Base-by-base conservation (phyloP, 169 alveolate genomes). In the Plasmodium chabaudi region DNA sequence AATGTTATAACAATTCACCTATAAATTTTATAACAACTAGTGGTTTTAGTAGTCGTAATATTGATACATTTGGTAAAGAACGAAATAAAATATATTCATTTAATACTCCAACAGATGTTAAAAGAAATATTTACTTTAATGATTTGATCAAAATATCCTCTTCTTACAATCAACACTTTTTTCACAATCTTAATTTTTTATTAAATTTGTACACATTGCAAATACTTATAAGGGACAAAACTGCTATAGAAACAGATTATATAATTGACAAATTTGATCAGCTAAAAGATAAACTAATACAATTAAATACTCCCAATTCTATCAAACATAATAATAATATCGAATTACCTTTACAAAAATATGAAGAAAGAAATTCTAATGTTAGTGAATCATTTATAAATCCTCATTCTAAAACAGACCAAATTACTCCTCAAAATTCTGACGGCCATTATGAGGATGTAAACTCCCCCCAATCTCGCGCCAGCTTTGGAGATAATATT, bases 41-140 rank as follows among this genome's bases (percentile, higher is more conserved):
- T 55, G 90, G 90, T 12, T 82, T 82, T 49, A 82, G 72, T 65
- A 53, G 67, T 70, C 82, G 90, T 19, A 82, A 82, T 39, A 82
- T 82, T 57, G 90, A 82, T 60, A 82, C 90, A 4, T 82, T 82
- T 56, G 90, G 90, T 15, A 82, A 82, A 67, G 90, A 82, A 39
- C 27, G 90, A 82, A 82, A 82, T 47, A 82, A 82, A 65, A 82
- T 82, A 67, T 82, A 82, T 49, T 82, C 90, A 15, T 82, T 82
- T 42, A 67, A 82, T 70, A 82, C 90, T 34, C 90, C 90, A 56
- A 82, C 64, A 10, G 90, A 82, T 82, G 72, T 82, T 53, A 82
- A 82, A 67, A 65, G 90, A 19, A 82, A 82, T 49, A 19, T 65
- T 12, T 61, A 47, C 39, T 82, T 82, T 82, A 57, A 65, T 46